These are phyloP conservation scores for Dicorynia guianensis DNA, from an alignment of 306 rosid species.

Conservation along the genomic window DNA sequence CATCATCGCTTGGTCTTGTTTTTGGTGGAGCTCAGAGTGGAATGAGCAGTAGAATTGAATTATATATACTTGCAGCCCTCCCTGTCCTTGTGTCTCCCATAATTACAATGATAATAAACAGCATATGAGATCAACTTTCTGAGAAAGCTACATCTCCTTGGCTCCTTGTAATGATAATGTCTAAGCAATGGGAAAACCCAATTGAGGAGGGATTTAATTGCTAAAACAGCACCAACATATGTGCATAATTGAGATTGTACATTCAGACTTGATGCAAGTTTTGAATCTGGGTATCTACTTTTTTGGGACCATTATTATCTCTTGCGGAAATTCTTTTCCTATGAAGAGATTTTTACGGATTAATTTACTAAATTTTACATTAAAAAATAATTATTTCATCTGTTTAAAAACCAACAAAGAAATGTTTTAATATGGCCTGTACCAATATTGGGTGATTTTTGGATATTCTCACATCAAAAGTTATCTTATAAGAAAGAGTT, in stretches of 20 bases:
- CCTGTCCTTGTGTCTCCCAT: constrained; percentile 41
- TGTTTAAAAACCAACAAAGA: too few relatives aligned
- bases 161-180: constrained; percentile 51
- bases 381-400: too few relatives aligned
- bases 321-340: too few relatives aligned
- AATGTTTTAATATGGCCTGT: too few relatives aligned
- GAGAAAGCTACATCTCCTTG: constrained; percentile 47
- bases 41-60: constrained; percentile 11
- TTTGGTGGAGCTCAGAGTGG: constrained; percentile 30
- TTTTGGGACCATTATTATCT: too few relatives aligned
- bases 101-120: constrained; percentile 32
- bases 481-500: too few relatives aligned
- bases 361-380: too few relatives aligned
- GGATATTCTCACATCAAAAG: too few relatives aligned
- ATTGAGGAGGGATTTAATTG: not conserved
- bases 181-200: constrained; percentile 35
- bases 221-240: constrained; percentile 39
- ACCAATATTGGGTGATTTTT: too few relatives aligned
- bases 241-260: constrained; percentile 27
- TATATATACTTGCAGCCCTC: constrained; percentile 30
- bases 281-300: too few relatives aligned
- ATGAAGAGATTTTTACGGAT: too few relatives aligned
- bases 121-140: constrained; percentile 30
- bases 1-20: constrained; percentile 30
- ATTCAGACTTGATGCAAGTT: constrained; percentile 9